Evolutionary conservation across 1,139 yeast species (phyloP).

Genomic region (Lodderomyces oxycetoniae): DNA sequence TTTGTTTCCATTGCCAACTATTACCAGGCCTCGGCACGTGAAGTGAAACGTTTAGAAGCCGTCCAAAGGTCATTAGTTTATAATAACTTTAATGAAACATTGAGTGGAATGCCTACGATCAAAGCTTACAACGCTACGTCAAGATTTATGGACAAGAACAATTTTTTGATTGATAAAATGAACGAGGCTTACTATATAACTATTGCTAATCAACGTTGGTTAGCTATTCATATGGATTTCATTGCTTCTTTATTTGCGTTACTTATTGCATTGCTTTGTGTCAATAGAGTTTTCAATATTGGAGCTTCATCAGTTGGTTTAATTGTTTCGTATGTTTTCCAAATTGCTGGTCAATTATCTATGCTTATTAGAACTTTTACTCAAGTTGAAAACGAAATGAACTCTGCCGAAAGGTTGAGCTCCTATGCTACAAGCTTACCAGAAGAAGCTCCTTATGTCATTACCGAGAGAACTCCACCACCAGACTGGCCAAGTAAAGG

Average conservation of each 20-base stretch:
- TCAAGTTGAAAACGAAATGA: conserved; percentile 78
- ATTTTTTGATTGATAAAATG: conserved; percentile 54
- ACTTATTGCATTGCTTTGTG: conserved; percentile 57
- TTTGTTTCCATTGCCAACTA: conserved; percentile 39
- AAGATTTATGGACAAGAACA: conserved; percentile 49
- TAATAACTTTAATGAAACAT: conserved; percentile 70
- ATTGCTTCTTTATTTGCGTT: conserved; percentile 48
- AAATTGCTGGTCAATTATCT: conserved; percentile 47
- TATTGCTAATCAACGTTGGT: conserved; percentile 76
- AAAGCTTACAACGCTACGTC: conserved; percentile 53
- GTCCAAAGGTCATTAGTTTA: conserved; percentile 70
- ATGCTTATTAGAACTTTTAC: conserved; percentile 55
- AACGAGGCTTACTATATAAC: conserved; percentile 70
- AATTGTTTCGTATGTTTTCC: conserved; percentile 56
- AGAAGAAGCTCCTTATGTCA: conserved; percentile 40
- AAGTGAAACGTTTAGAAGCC: conserved; percentile 79
- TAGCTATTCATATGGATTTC: conserved; percentile 61
- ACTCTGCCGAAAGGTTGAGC: conserved; percentile 74
- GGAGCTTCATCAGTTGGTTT: conserved; percentile 69
- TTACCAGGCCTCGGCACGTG: conserved; percentile 72
- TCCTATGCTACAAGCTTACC: conserved; percentile 55
- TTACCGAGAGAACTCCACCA: conserved; percentile 53
- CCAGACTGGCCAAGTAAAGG: conserved; percentile 47
- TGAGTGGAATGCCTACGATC: conserved; percentile 69
- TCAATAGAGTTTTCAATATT: conserved; percentile 57